These are phyloP conservation scores for Priceomyces melissophilus DNA, from an alignment of 805 yeast species.

Conservation along the genomic window DNA sequence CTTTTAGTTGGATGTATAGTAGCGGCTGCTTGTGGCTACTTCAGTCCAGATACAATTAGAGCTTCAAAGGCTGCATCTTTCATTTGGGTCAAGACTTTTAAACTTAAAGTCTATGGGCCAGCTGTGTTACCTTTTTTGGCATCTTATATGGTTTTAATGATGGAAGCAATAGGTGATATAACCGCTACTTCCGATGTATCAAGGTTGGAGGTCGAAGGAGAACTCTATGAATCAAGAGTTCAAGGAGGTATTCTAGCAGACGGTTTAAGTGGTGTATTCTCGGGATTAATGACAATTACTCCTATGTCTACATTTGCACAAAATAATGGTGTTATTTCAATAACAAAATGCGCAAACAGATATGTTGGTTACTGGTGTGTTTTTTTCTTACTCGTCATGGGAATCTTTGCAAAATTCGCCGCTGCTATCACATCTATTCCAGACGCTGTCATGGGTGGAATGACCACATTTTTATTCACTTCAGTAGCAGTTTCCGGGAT, in stretches of 20 bases:
- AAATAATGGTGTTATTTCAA: conserved; percentile 90
- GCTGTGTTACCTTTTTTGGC: conserved; percentile 83
- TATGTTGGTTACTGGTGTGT: conserved; percentile 78
- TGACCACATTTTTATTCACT: conserved; percentile 74
- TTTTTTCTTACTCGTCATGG: conserved; percentile 80
- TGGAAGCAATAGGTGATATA: conserved; percentile 94
- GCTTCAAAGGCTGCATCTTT: conserved; percentile 81
- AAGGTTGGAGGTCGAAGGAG: conserved; percentile 79
- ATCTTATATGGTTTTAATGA: conserved; percentile 74
- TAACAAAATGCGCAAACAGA: conserved; percentile 89
- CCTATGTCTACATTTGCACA: conserved; percentile 93
- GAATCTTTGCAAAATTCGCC: conserved; percentile 80
- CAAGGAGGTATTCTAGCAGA: conserved; percentile 94
- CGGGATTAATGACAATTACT: conserved; percentile 79
- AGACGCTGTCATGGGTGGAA: conserved; percentile 65
- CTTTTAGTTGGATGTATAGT: conserved; percentile 85
- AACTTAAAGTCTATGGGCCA: conserved; percentile 74
- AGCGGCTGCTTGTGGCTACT: conserved; percentile 88
- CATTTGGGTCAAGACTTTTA: conserved; percentile 85
- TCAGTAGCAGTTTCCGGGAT: conserved; percentile 76
- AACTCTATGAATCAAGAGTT: conserved; percentile 72
- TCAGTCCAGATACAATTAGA: conserved; percentile 52
- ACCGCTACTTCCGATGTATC: conserved; percentile 94
- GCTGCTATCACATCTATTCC: conserved; percentile 75
- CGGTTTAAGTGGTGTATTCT: conserved; percentile 74